A percentile compares a stretch with the other conserved stretches of the same genome.
Evolutionary conservation across 2,329 filamentous ascomycete genomes (phyloP).

Genomic region (Diaporthe capsici): DNA sequence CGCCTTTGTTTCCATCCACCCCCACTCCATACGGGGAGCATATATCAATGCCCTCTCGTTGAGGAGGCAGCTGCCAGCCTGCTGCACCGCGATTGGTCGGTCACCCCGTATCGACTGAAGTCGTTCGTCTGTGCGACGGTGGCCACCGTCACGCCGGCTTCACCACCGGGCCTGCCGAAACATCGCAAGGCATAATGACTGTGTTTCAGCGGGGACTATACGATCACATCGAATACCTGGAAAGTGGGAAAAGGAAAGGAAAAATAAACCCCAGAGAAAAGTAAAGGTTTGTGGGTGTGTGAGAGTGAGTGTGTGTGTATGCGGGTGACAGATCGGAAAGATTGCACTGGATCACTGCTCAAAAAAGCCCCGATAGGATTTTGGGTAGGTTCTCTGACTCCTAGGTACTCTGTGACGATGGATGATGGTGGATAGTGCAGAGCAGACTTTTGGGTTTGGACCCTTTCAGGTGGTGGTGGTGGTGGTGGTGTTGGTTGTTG

Average conservation of each 20-base stretch:
- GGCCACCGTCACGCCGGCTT: conserved; percentile 20
- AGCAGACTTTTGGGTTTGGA: conserved; percentile 26
- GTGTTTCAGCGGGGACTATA: conserved; percentile 26
- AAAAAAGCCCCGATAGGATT: conserved; percentile 17
- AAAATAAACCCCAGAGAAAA: conserved; percentile 5
- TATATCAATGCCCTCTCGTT: conserved; percentile 15
- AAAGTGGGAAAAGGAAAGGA: conserved; percentile 2
- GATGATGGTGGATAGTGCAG: background rate
- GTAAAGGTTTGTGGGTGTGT: conserved; percentile 3
- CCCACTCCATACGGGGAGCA: background rate
- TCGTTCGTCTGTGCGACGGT: conserved; percentile 16
- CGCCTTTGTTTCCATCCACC: background rate
- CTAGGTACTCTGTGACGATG: background rate
- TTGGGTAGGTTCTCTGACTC: background rate
- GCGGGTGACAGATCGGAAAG: conserved; percentile 16
- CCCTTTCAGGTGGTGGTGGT: conserved; percentile 8
- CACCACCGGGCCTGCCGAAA: conserved; percentile 29
- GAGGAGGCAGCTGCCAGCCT: conserved; percentile 13
- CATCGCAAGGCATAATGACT: conserved; percentile 15
- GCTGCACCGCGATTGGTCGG: conserved; percentile 26
- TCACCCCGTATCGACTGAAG: conserved; percentile 26
- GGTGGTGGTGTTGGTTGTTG: background rate
- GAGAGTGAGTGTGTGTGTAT: background rate
- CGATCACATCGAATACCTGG: background rate
- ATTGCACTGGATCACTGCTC: conserved; percentile 1